Evolutionary conservation across 2,329 filamentous ascomycete species (phyloP).

Genomic region (Colletotrichum godetiae): DNA sequence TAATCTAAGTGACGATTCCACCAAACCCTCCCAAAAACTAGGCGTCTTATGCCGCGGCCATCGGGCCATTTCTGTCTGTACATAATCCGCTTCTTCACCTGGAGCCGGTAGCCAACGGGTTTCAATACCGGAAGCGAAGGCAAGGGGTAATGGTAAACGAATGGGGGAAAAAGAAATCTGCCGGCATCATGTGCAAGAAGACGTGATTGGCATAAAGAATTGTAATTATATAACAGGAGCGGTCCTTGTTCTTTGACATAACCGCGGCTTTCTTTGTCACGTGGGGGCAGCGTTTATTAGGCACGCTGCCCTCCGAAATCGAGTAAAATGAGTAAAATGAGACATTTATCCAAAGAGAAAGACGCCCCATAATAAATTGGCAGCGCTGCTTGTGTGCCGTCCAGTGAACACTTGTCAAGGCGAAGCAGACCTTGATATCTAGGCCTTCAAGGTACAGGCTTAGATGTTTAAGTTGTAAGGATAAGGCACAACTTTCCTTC

Average conservation of each 20-base stretch:
- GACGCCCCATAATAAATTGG: neutral
- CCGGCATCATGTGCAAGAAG: neutral
- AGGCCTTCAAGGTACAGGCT: no score
- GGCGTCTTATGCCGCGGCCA: neutral
- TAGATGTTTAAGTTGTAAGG: no score
- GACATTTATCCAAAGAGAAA: neutral
- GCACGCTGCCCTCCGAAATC: neutral
- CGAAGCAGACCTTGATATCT: no score
- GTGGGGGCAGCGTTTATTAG: neutral
- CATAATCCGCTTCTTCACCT: neutral
- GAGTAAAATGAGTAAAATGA: neutral
- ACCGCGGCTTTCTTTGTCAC: constrained; percentile 6
- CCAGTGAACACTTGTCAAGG: no score
- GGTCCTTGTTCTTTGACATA: neutral
- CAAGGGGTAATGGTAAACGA: neutral
- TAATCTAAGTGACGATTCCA: constrained; percentile 47
- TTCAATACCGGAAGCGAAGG: neutral
- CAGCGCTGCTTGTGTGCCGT: neutral
- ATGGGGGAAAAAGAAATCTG: neutral
- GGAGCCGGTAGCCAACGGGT: neutral
- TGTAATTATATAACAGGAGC: constrained; percentile 2
- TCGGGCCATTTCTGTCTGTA: constrained; percentile 4
- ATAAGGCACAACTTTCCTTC: no score
- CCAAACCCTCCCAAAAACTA: neutral
- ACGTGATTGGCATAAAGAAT: neutral